These are phyloP conservation scores for Fusarium sarcochroum DNA, from an alignment of 2,329 filamentous ascomycete species.

Conservation along the genomic window DNA sequence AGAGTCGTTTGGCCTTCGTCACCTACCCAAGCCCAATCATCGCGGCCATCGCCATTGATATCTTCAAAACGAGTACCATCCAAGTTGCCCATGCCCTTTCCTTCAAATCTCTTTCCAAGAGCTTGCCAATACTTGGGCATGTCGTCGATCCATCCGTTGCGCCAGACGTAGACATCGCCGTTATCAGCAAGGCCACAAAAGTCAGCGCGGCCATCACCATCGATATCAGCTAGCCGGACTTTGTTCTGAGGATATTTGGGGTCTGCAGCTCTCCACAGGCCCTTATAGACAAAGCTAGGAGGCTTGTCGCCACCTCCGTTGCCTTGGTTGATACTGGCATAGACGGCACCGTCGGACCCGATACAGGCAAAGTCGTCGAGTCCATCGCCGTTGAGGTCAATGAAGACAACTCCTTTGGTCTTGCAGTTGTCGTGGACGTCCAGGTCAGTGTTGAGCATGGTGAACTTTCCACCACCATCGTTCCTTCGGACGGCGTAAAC, in stretches of 20 bases:
- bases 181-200: neutral
- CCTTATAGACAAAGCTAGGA: neutral
- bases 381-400: neutral
- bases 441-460: neutral
- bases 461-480: neutral
- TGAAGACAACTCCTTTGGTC: neutral
- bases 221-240: conserved; percentile 1
- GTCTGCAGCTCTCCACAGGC: neutral
- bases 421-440: neutral
- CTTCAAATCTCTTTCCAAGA: conserved; percentile 44
- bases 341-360: neutral
- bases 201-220: conserved; percentile 7
- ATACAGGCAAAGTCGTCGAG: conserved; percentile 4
- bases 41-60: conserved; percentile 17
- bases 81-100: conserved; percentile 39
- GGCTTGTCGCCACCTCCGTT: neutral
- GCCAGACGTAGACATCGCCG: conserved; percentile 8
- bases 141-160: conserved; percentile 13
- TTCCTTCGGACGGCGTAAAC: conserved; percentile 1
- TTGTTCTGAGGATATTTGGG: neutral
- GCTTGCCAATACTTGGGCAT: conserved; percentile 49
- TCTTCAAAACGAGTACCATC: conserved; percentile 42
- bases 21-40: neutral
- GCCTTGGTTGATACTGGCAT: conserved; percentile 1
- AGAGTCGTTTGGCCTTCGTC: neutral